A percentile compares a stretch with the other conserved stretches of the same genome.
These are phyloP conservation scores for Plasmodium yoelii DNA, from an alignment of 169 alveolate species.

Conservation along the genomic window DNA sequence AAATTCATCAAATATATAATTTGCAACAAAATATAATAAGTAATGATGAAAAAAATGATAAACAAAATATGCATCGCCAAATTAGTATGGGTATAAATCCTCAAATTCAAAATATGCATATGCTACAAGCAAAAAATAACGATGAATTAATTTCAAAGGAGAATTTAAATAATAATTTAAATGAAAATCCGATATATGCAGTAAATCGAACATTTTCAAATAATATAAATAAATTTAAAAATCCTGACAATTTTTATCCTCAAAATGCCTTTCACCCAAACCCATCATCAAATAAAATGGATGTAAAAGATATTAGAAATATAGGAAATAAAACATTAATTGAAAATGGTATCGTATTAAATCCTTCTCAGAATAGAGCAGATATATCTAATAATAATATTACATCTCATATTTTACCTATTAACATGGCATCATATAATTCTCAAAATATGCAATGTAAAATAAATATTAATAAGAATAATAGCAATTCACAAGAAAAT, in stretches of 20 bases:
- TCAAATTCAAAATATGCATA: constrained; percentile 29
- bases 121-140: constrained; percentile 14
- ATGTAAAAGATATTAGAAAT: constrained; percentile 45
- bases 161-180: constrained; percentile 17
- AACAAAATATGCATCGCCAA: constrained; percentile 26
- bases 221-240: constrained; percentile 25
- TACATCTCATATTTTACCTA: constrained; percentile 18
- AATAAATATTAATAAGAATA: constrained; percentile 28
- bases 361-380: constrained; percentile 39
- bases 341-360: constrained; percentile 36
- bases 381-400: background rate
- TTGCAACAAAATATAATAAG: constrained; percentile 32
- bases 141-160: constrained; percentile 40
- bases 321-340: constrained; percentile 22
- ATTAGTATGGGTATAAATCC: constrained; percentile 27
- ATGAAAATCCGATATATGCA: constrained; percentile 36
- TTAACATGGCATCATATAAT: constrained; percentile 13
- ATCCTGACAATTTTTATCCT: constrained; percentile 14
- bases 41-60: constrained; percentile 43
- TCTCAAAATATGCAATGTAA: constrained; percentile 21
- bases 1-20: constrained; percentile 50
- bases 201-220: constrained; percentile 47
- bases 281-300: constrained; percentile 16
- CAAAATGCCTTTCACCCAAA: constrained; percentile 48
- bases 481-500: constrained; percentile 25